These are phyloP conservation scores for Pilasporangium apinafurcum DNA, from an alignment of 352 stramenopile species.

Conservation along the genomic window DNA sequence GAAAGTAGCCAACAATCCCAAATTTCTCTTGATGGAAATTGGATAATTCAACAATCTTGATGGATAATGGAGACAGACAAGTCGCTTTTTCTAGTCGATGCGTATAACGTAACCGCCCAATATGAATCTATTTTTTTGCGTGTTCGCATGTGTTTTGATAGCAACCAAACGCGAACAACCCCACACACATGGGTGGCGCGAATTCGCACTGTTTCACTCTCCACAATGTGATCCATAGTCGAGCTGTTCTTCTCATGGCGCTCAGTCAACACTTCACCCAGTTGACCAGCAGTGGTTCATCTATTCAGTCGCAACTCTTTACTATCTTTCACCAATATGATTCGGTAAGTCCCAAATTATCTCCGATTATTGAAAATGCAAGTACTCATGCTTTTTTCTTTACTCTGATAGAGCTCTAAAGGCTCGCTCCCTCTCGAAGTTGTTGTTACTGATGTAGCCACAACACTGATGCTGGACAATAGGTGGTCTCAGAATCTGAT, in stretches of 20 bases:
- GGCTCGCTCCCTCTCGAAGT: conserved; percentile 17
- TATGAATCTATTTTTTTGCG: too few species aligned
- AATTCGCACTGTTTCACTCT: conserved; percentile 22
- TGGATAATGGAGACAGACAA: background rate
- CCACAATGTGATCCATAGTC: conserved; percentile 12
- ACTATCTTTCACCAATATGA: conserved; percentile 22
- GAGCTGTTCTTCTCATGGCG: conserved; percentile 26
- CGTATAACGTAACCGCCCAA: too few species aligned
- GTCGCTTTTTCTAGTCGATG: too few species aligned
- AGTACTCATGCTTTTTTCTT: too few species aligned
- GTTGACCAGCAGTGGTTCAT: background rate
- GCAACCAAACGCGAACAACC: too few species aligned
- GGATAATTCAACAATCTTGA: too few species aligned
- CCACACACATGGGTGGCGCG: conserved; percentile 15
- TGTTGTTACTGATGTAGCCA: conserved; percentile 20
- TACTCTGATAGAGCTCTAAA: conserved; percentile 1
- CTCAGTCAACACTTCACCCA: conserved; percentile 12
- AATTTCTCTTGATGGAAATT: too few species aligned
- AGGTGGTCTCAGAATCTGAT: conserved; percentile 22
- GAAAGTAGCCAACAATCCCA: too few species aligned
- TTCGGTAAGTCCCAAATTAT: conserved; percentile 4
- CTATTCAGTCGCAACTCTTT: conserved; percentile 9
- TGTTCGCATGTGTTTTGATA: too few species aligned
- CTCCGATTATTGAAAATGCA: background rate
- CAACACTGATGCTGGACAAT: conserved; percentile 19